Base-by-base conservation (phyloP, 345 rosid genomes). In the Gossypium ekmanianum region DNA sequence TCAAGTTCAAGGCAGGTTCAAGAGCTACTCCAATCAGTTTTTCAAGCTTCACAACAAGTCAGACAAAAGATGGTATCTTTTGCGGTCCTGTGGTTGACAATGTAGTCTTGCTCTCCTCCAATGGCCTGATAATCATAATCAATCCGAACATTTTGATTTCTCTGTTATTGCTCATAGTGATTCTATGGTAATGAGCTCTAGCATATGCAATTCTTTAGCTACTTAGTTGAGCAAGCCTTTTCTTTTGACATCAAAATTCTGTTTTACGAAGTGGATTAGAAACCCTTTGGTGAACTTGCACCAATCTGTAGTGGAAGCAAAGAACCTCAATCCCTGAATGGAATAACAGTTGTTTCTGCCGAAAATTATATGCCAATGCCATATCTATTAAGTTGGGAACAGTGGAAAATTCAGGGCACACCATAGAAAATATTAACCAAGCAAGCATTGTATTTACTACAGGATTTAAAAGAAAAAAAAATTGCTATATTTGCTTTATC, bases 71-170 rank as follows among this genome's bases (percentile, higher is more conserved):
- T 56, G 87, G 87, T n/a, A 64, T 85, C 11, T 75, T 74, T 20
- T 84, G 87, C 63, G 89, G 94, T 14, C 94, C 92, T 9, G 82
- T 88, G 70, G 55, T 88, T n/a, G 94, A 90, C 70, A 83, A 84
- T 59, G 87, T 85, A 17, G 67, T 84, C 1, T 77, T 90, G 63
- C 85, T 62, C 63, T 78, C 83, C 75, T 81, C 84, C n/a, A 45
- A 70, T n/a, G 80, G 84, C 61, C 59, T 75, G 44, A 78, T 72
- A 73, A 58, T 74, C 9, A 77, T 65, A 74, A 75, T 77, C n/a
- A 79, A 77, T 70, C 84, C 80, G 81, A 39, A 68, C 64, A 45
- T 82, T 43, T 68, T 85, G 64, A 16, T 79, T 67, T 75, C 73
- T 16, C 71, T 80, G 71, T 72, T 81, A 57, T 71, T 83, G 63